A percentile compares a stretch with the other conserved stretches of the same genome.
Evolutionary conservation across 345 rosid species (phyloP).

Genomic region (Populus ilicifolia): DNA sequence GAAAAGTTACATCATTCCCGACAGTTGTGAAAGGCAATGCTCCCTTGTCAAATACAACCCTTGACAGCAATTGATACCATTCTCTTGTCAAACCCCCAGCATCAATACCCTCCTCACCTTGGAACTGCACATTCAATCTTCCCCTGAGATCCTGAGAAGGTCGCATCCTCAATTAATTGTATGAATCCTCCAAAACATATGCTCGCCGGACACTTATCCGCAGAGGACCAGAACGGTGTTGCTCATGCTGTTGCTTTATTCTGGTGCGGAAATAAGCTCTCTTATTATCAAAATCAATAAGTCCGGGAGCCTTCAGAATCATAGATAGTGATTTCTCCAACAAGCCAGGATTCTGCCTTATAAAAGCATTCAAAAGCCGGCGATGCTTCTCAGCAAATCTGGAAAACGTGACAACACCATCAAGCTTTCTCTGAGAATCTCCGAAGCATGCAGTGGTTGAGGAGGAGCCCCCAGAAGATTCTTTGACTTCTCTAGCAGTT

Average conservation of each 20-base stretch:
- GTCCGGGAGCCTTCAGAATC: conserved; percentile 90
- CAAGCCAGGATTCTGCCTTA: conserved; percentile 80
- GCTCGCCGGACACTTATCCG: conserved; percentile 89
- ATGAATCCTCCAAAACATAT: conserved; percentile 93
- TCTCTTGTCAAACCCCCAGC: conserved; percentile 98
- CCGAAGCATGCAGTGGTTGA: conserved; percentile 29
- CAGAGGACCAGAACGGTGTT: conserved; percentile 81
- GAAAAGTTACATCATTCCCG: conserved; percentile 90
- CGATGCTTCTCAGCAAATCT: conserved; percentile 95
- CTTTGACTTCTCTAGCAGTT: conserved; percentile 81
- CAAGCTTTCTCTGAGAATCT: conserved; percentile 67
- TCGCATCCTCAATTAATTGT: conserved; percentile 94
- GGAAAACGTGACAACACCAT: conserved; percentile 71
- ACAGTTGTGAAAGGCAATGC: conserved; percentile 94
- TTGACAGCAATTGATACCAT: conserved; percentile 94
- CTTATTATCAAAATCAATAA: conserved; percentile 93
- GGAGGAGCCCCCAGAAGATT: conserved; percentile 57
- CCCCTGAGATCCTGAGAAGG: conserved; percentile 86
- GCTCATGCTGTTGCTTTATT: conserved; percentile 87
- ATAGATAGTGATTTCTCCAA: conserved; percentile 88
- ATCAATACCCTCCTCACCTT: conserved; percentile 99
- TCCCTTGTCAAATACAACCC: conserved; percentile 92
- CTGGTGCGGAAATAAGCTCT: conserved; percentile 88
- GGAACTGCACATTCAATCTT: conserved; percentile 88
- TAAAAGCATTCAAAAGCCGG: conserved; percentile 80